These are phyloP conservation scores for Cocos nucifera DNA, from an alignment of 176 grass and related monocot genomes.

Conservation along the genomic window DNA sequence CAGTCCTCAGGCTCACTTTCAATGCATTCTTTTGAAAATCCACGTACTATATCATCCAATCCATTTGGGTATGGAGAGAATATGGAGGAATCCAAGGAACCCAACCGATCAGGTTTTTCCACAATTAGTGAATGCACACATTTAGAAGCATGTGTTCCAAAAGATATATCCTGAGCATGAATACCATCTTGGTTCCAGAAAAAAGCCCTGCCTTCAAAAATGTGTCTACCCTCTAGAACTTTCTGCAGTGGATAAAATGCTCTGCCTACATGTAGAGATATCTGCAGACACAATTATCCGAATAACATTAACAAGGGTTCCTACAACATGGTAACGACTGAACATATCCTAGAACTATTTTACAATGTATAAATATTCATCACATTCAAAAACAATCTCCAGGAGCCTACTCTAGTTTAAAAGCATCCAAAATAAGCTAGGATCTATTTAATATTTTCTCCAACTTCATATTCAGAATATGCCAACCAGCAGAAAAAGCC, in stretches of 20 bases:
- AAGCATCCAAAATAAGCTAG: no score
- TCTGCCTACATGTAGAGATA: conserved; percentile 29
- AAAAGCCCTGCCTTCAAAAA: conserved; percentile 18
- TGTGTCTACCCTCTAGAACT: conserved; percentile 27
- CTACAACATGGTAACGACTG: no score
- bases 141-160: conserved; percentile 27
- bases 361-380: no score
- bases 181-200: conserved; percentile 19
- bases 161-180: conserved; percentile 17
- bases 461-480: no score
- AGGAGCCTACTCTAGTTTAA: no score
- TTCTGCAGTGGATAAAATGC: conserved; percentile 35
- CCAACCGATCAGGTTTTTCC: conserved; percentile 44
- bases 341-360: no score
- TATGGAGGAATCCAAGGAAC: conserved; percentile 61
- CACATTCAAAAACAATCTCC: no score
- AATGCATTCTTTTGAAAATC: conserved; percentile 32
- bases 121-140: conserved; percentile 44
- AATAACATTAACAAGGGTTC: conserved; percentile 5
- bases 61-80: conserved; percentile 56
- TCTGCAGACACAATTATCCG: conserved; percentile 8
- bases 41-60: conserved; percentile 58
- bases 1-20: conserved; percentile 13
- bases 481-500: no score
- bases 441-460: no score